Conservation (phyloP, 768 basidiomycete genomes). For the Amanita subjunquillea region DNA sequence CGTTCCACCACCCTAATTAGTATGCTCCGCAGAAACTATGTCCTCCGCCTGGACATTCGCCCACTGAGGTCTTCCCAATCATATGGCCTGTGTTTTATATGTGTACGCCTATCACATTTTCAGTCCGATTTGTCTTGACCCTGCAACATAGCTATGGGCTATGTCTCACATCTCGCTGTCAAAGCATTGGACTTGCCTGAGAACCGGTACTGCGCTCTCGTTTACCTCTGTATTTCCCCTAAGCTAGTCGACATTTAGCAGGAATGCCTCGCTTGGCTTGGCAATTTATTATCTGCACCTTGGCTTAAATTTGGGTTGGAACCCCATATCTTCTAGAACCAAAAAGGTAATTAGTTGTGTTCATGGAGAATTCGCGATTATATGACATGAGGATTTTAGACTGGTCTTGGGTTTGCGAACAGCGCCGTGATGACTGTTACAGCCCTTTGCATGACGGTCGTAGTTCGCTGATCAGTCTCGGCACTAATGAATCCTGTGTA, state of each 20-base stretch:
- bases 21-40: constrained; percentile 27
- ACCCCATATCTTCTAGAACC: constrained; percentile 51
- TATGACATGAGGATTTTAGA: constrained; percentile 18
- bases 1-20: not conserved
- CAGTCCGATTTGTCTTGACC: constrained; percentile 6
- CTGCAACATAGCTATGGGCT: constrained; percentile 42
- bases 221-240: not conserved
- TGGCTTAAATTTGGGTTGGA: constrained; percentile 49
- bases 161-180: constrained; percentile 53
- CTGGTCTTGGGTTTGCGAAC: constrained; percentile 44
- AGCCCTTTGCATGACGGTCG: constrained; percentile 51
- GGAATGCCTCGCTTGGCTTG: constrained; percentile 37
- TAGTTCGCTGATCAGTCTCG: not conserved
- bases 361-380: not conserved
- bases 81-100: constrained; percentile 45
- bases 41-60: constrained; percentile 41
- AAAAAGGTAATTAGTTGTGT: constrained; percentile 24
- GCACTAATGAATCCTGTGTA: constrained; percentile 10
- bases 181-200: constrained; percentile 38
- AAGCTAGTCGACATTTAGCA: not conserved
- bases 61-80: constrained; percentile 44
- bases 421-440: constrained; percentile 41
- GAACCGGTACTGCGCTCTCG: constrained; percentile 24
- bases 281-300: constrained; percentile 54
- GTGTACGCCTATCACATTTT: constrained; percentile 11